Evolutionary conservation across 345 rosid species (phyloP), one percentile per base, ranked within the genome.

Genomic region (Citrus mangshanensis): DNA sequence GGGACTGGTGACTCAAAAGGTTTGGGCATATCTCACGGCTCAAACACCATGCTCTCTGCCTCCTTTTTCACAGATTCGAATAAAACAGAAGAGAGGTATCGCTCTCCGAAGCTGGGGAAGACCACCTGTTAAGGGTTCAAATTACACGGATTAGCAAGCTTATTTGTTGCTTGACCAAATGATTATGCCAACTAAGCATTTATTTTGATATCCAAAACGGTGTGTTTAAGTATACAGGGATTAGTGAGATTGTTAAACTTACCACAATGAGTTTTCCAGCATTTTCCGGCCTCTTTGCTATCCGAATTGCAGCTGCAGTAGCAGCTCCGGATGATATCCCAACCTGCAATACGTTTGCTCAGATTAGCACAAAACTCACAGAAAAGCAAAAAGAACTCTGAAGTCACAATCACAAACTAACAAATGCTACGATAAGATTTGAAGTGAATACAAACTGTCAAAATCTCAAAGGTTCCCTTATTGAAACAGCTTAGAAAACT

Each of bases 251-350:
- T 28, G 27, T n/a, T 9, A 14, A 67, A 82, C 91, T 88, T 79
- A 91, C 93, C 38, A 89, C 92, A 71, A 92, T 86, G 72, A 92
- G 91, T 37, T 92, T 92, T 46, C 92, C 89, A 25, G 89, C 88
- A 87, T 88, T 86, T 82, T 90, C 93, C n/a, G 88, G 90, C 88
- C 86, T 84, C 81, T 82, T 84, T 0, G 92, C 96, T 81, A 88
- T 58, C 81, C 65, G 76, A 30, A 90, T 81, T 79, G 93, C 91
- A 22, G 93, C 90, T 0, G 88, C 89, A 0, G 93, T 82, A 1
- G 89, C 95, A 14, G 89, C 91, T 27, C 93, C 93, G 1, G 92
- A 92, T 66, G 93, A 92, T 78, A 92, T 90, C n/a, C 96, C 96
- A 1, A 90, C 96, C 96, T 88, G 80, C 7, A 78, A 30, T 32